phyloP scores from a whole-genome alignment of 2,329 filamentous ascomycete genomes.

The Epichloe sibirici region DNA sequence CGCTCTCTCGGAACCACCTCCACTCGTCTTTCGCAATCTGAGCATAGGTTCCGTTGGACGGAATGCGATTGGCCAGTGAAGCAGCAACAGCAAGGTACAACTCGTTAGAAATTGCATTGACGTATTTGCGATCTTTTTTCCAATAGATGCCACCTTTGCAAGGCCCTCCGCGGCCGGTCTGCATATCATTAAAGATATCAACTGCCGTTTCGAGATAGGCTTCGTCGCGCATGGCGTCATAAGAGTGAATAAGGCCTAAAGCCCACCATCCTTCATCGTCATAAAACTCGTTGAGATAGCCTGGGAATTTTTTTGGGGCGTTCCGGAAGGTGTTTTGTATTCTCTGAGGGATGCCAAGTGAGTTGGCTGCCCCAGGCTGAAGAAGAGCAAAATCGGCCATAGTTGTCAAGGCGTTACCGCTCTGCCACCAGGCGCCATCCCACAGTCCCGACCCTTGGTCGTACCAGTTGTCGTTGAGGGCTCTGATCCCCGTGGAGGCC shows the following conservation, averaged over 20 bases:
- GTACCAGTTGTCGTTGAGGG: constrained; percentile 48
- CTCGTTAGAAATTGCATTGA: constrained; percentile 46
- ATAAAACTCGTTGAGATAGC: constrained; percentile 40
- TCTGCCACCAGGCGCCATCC: constrained; percentile 61
- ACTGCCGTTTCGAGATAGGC: constrained; percentile 41
- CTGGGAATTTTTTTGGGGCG: constrained; percentile 28
- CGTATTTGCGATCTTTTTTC: constrained; percentile 37
- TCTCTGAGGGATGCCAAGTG: constrained; percentile 25
- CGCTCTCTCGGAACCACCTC: constrained; percentile 37
- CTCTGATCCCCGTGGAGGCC: constrained; percentile 21
- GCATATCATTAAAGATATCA: constrained; percentile 44
- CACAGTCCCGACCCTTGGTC: constrained; percentile 47
- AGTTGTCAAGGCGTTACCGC: constrained; percentile 52
- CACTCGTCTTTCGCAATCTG: constrained; percentile 36
- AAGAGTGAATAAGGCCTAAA: constrained; percentile 43
- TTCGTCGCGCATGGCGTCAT: constrained; percentile 37
- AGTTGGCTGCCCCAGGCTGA: constrained; percentile 19
- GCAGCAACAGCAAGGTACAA: constrained; percentile 42
- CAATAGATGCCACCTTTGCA: constrained; percentile 44
- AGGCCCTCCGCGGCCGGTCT: constrained; percentile 30
- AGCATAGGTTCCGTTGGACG: constrained; percentile 30
- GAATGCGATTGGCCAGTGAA: constrained; percentile 38
- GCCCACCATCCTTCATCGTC: constrained; percentile 55
- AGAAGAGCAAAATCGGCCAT: constrained; percentile 40
- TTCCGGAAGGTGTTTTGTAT: constrained; percentile 32